Conservation (phyloP, 2,329 filamentous ascomycete genomes). For the Herpotrichia juniperi region DNA sequence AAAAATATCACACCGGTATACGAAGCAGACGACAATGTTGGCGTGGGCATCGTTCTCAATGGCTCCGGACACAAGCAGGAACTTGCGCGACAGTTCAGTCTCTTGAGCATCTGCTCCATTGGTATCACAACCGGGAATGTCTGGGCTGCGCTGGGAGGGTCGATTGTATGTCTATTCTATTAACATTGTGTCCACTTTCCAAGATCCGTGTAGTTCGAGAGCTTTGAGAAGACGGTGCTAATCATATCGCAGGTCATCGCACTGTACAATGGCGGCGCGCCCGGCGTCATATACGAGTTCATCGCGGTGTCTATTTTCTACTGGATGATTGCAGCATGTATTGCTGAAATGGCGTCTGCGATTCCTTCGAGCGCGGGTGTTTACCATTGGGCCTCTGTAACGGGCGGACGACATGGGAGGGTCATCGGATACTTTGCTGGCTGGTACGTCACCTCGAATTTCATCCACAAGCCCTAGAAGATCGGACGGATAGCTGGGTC, state of each 20-base stretch:
- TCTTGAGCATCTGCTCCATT: slow-evolving; percentile 54
- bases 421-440: slow-evolving; percentile 57
- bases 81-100: slow-evolving; percentile 56
- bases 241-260: slow-evolving; percentile 38
- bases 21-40: slow-evolving; percentile 23
- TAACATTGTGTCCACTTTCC: not conserved
- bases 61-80: slow-evolving; percentile 60
- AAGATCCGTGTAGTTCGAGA: not conserved
- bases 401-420: slow-evolving; percentile 56
- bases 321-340: slow-evolving; percentile 56
- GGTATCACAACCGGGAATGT: slow-evolving; percentile 52
- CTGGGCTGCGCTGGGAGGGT: slow-evolving; percentile 56
- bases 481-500: too few relatives aligned
- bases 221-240: not conserved
- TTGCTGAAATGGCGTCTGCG: slow-evolving; percentile 57
- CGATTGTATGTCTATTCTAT: slow-evolving; percentile 44
- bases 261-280: slow-evolving; percentile 54
- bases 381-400: slow-evolving; percentile 61
- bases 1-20: not conserved
- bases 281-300: slow-evolving; percentile 55
- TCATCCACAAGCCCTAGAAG: too few relatives aligned
- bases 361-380: slow-evolving; percentile 53
- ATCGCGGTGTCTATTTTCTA: slow-evolving; percentile 59
- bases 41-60: slow-evolving; percentile 50
- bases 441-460: slow-evolving; percentile 39